A percentile compares a stretch with the other conserved stretches of the same genome.
Conservation (phyloP, 2,329 filamentous ascomycete species). For the Venturia oleaginea region DNA sequence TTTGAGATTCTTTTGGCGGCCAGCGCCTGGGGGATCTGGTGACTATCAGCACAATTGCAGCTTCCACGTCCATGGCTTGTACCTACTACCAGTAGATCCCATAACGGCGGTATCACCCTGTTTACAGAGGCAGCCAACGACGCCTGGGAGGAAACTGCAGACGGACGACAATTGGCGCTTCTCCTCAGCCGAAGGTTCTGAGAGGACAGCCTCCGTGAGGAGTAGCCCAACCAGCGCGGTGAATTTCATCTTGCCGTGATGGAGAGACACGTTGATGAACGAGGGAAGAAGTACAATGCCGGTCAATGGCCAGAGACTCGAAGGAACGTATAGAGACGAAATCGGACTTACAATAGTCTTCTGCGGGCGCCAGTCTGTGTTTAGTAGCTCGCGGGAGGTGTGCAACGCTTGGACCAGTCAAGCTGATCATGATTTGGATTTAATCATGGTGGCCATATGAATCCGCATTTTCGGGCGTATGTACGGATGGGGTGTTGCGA, state of each 20-base stretch:
- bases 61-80: not conserved
- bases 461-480: no score
- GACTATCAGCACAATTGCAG: not conserved
- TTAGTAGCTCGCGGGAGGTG: no score
- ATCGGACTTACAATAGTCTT: no score
- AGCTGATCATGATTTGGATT: no score
- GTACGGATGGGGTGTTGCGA: no score
- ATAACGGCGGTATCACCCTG: not conserved
- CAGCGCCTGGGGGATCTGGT: not conserved
- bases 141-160: not conserved
- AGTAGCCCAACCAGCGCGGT: not conserved
- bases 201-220: not conserved
- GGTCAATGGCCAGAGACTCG: not conserved
- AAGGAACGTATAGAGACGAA: no score
- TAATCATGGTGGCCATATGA: no score
- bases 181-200: not conserved
- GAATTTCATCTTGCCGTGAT: not conserved
- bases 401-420: not conserved
- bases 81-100: not conserved
- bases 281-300: not conserved
- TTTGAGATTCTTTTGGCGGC: not conserved
- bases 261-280: not conserved
- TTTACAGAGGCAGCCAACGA: not conserved
- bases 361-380: no score
- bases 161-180: not conserved